Conservation (phyloP, 23 red algal genomes). For the Chondrus crispus region DNA sequence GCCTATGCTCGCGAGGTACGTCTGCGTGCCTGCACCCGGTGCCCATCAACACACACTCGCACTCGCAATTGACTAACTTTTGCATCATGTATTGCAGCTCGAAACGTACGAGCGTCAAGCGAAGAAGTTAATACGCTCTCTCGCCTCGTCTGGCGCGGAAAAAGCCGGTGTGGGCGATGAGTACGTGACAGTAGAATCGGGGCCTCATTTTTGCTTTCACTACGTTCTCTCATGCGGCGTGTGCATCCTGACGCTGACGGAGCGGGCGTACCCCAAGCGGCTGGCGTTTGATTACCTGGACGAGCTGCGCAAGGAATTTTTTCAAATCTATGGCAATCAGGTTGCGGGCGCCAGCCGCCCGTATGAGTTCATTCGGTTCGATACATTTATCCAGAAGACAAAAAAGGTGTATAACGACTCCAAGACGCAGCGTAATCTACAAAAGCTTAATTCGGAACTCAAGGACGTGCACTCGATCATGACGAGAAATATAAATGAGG, state of each 20-base stretch:
- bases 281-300: conserved; percentile 96
- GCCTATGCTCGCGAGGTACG: conserved; percentile 85
- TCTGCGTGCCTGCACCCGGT: not conserved
- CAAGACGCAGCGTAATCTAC: conserved; percentile 86
- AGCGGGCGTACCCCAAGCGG: conserved; percentile 85
- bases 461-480: conserved; percentile 95
- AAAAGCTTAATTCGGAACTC: conserved; percentile 93
- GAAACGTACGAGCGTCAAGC: conserved; percentile 82
- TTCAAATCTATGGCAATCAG: conserved; percentile 81
- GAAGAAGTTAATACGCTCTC: conserved; percentile 76
- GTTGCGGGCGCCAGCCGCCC: conserved; percentile 70
- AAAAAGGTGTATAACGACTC: conserved; percentile 97
- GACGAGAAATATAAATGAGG: conserved; percentile 97
- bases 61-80: not conserved
- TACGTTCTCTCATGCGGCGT: conserved; percentile 77
- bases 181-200: conserved; percentile 83
- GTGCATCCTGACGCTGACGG: conserved; percentile 82
- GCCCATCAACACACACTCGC: not conserved
- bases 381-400: conserved; percentile 97
- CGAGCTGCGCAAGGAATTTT: conserved; percentile 94
- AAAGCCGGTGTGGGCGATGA: conserved; percentile 6
- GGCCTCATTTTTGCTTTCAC: conserved; percentile 85
- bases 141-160: conserved; percentile 24
- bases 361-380: conserved; percentile 98
- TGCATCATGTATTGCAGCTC: conserved; percentile 7